phyloP scores from a whole-genome alignment of 441 rosid genomes.

The Erodium trifolium region DNA sequence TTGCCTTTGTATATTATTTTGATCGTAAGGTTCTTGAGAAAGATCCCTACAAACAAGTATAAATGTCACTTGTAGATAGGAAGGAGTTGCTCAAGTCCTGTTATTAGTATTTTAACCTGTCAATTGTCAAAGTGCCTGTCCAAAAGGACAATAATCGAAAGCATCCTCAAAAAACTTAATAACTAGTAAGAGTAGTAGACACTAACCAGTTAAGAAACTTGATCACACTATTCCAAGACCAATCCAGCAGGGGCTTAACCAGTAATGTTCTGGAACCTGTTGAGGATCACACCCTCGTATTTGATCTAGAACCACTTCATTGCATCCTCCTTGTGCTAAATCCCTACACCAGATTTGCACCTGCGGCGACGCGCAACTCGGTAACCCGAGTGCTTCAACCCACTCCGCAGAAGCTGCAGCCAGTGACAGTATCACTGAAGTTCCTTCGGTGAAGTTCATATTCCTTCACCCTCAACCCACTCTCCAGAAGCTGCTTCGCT shows the following conservation, averaged over 20 bases:
- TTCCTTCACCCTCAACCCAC: constrained; percentile 86
- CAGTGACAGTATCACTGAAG: constrained; percentile 63
- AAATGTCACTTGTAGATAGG: too few relatives aligned
- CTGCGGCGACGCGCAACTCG: constrained; percentile 79
- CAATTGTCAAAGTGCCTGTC: too few relatives aligned
- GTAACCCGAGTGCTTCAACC: constrained; percentile 89
- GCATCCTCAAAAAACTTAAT: too few relatives aligned
- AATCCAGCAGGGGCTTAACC: constrained; percentile 14
- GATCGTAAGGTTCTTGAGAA: too few relatives aligned
- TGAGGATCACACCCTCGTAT: constrained; percentile 89
- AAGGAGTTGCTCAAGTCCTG: too few relatives aligned
- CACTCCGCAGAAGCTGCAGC: constrained; percentile 92
- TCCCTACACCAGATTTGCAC: constrained; percentile 81
- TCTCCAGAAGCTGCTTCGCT: constrained; percentile 67
- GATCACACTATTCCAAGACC: too few relatives aligned
- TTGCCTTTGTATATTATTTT: too few relatives aligned
- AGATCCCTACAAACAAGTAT: too few relatives aligned
- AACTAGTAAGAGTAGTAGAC: too few relatives aligned
- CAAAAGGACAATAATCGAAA: too few relatives aligned
- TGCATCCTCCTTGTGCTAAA: constrained; percentile 88
- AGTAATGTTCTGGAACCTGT: constrained; percentile 64
- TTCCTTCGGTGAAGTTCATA: constrained; percentile 84
- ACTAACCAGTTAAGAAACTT: too few relatives aligned
- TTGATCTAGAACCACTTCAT: constrained; percentile 98
- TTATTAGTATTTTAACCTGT: too few relatives aligned